A percentile compares a stretch with the other conserved stretches of the same genome.
Conservation (phyloP, 345 rosid species). For the Heritiera littoralis region DNA sequence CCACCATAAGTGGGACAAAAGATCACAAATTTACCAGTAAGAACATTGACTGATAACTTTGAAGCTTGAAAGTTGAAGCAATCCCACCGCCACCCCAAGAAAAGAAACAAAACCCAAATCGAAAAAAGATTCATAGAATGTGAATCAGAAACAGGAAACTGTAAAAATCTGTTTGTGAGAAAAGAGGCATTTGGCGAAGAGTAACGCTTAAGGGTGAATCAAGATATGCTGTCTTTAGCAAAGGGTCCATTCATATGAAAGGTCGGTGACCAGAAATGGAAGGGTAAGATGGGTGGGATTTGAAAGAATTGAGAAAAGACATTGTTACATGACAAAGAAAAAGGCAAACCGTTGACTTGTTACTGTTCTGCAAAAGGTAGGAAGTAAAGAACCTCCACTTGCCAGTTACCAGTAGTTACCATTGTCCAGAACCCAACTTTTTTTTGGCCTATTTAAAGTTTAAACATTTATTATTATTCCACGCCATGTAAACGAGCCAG, state of each 20-base stretch:
- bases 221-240: neutral
- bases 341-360: slow-evolving; percentile 37
- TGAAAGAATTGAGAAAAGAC: neutral
- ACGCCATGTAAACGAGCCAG: neutral
- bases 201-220: slow-evolving; percentile 21
- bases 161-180: slow-evolving; percentile 11
- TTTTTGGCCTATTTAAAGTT: neutral
- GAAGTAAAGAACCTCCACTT: slow-evolving; percentile 30
- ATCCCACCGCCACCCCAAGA: neutral
- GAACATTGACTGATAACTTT: neutral
- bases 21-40: neutral
- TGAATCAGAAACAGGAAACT: neutral
- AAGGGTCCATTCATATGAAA: neutral
- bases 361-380: slow-evolving; percentile 22
- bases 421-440: neutral
- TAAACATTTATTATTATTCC: slow-evolving; percentile 1
- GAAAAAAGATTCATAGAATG: too few species aligned
- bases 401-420: slow-evolving; percentile 23
- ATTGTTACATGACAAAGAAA: neutral
- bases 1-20: neutral
- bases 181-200: slow-evolving; percentile 11
- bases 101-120: neutral
- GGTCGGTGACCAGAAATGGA: slow-evolving; percentile 11
- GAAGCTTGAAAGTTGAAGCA: neutral
- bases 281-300: slow-evolving; percentile 19